Evolutionary conservation across 2,329 filamentous ascomycete species (phyloP).

Genomic region (Fusarium tupiense): DNA sequence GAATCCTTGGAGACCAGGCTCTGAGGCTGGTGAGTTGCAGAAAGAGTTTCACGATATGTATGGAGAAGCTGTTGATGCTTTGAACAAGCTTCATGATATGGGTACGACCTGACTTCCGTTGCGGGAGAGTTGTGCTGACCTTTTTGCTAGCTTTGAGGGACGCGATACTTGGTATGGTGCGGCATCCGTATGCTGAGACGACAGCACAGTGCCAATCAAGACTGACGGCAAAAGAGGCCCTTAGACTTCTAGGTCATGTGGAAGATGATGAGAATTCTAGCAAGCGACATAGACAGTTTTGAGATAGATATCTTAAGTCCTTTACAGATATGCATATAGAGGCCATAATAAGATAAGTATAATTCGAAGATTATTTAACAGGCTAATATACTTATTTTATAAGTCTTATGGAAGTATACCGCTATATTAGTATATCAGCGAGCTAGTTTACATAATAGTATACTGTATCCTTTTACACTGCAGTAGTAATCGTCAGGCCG

Average conservation of each 20-base stretch:
- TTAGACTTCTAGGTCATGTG: rapidly evolving
- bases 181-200: neutral
- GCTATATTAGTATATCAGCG: too few species aligned
- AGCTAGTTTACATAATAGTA: too few species aligned
- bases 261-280: neutral
- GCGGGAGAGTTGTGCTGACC: rapidly evolving
- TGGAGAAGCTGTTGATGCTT: neutral
- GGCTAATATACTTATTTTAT: too few species aligned
- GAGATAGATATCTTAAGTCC: too few species aligned
- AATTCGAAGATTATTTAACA: too few species aligned
- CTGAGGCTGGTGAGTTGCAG: neutral
- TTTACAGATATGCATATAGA: too few species aligned
- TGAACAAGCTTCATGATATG: neutral
- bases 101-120: rapidly evolving
- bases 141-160: neutral
- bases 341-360: too few species aligned
- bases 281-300: neutral
- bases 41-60: neutral
- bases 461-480: too few species aligned
- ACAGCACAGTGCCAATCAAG: rapidly evolving
- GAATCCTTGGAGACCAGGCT: neutral
- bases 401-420: too few species aligned
- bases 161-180: rapidly evolving
- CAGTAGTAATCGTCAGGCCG: too few species aligned
- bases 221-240: neutral